Percentiles rank a stretch among this genome's conserved stretches.
Evolutionary conservation across 2,329 filamentous ascomycete species (phyloP).

Genomic region (Ampelomyces quisqualis): DNA sequence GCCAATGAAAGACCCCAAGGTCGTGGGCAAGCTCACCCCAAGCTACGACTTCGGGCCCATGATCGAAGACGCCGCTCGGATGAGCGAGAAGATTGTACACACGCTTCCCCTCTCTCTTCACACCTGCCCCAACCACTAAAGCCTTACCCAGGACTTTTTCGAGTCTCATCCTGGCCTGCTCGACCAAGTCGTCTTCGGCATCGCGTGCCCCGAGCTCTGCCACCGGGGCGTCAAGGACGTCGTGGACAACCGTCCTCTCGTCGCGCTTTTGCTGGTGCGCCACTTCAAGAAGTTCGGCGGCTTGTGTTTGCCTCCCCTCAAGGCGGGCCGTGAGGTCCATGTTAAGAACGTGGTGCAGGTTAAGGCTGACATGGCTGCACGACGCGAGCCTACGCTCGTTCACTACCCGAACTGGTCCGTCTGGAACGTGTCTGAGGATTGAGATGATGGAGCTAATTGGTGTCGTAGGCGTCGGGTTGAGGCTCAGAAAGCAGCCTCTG

Average conservation of each 20-base stretch:
- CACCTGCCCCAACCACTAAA: neutral
- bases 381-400: too few relatives aligned
- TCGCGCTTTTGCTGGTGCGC: slow-evolving; percentile 10
- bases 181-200: slow-evolving; percentile 13
- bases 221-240: slow-evolving; percentile 7
- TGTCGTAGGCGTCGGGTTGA: too few relatives aligned
- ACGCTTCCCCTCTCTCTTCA: neutral
- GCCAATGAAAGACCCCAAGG: neutral
- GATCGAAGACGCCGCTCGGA: neutral
- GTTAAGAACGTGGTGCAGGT: too few relatives aligned
- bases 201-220: slow-evolving; percentile 1
- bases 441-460: too few relatives aligned
- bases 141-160: neutral
- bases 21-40: neutral
- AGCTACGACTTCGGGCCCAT: neutral
- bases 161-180: slow-evolving; percentile 1
- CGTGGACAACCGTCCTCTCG: neutral
- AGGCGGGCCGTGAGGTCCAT: too few relatives aligned
- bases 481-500: neutral
- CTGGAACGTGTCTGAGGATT: neutral
- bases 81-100: neutral
- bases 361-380: too few relatives aligned
- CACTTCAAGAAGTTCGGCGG: slow-evolving; percentile 16
- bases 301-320: slow-evolving; percentile 8
- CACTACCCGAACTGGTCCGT: too few relatives aligned